Evolutionary conservation across 768 basidiomycete species (phyloP), one percentile per base, ranked within the genome.

Genomic region (Termitomyces sp.): DNA sequence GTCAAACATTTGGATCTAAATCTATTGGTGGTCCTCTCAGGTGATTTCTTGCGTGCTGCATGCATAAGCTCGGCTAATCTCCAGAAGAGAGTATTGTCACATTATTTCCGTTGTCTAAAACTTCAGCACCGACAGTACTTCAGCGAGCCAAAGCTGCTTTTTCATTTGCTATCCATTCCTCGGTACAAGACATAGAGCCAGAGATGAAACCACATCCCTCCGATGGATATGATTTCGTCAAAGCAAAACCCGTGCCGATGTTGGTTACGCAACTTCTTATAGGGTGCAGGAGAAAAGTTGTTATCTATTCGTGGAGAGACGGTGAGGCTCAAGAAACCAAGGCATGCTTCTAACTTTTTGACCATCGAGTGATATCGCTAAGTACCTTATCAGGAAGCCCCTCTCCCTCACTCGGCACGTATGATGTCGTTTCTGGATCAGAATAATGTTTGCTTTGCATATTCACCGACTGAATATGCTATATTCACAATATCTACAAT

Each of bases 331-430:
- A 90, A 59, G 85, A 84, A 42, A 68, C 76, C 47, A 85, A 83
- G 74, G 90, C 91, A 62, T 52, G 77, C 17, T 5, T 43, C 21
- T 32, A 56, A 56, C 53, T 53, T 46, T 21, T 37, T 49, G 5
- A n/a, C 3, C 8, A 17, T 30, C n/a, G 21, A 6, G 35, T 44
- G 37, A 51, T 11, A 53, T 47, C 47, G 19, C 50, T 38, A 48
- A 54, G 17, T n/a, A 45, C 21, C 34, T n/a, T 21, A 22, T 15
- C 56, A 95, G 90, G 96, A 98, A 79, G 73, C 84, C 3, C 63
- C 76, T 0, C 75, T 98, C 3, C 90, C 95, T 12, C 96, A 98
- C 66, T 93, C 94, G 9, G 87, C 97, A n/a, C 82, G 97, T 40
- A 77, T 80, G 0, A 85, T 97, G 48, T 75, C 85, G 2, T 95